Evolutionary conservation across 306 rosid species (phyloP).

Genomic region (Mimosa bimucronata): DNA sequence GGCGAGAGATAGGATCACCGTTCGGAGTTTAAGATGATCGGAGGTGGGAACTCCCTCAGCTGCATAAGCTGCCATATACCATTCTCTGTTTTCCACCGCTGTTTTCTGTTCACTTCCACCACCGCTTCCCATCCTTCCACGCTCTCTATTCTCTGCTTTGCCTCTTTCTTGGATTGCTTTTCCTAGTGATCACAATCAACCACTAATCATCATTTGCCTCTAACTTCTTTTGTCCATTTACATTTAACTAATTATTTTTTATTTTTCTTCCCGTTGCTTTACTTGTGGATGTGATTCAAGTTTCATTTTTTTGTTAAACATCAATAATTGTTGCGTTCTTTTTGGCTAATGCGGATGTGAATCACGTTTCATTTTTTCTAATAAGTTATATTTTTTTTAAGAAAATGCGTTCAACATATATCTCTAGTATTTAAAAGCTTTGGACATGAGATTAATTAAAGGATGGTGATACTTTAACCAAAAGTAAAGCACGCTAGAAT

Average conservation of each 20-base stretch:
- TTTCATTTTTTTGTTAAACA: too few relatives aligned
- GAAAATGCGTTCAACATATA: background rate
- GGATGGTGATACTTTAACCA: background rate
- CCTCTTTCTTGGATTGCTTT: background rate
- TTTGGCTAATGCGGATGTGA: background rate
- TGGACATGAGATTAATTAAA: too few relatives aligned
- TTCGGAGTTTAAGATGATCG: conserved; percentile 58
- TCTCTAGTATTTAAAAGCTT: background rate
- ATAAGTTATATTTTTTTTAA: too few relatives aligned
- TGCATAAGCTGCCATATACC: conserved; percentile 59
- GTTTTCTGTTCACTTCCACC: background rate
- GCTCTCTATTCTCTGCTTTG: background rate
- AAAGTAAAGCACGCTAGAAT: background rate
- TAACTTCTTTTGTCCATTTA: background rate
- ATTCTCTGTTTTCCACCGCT: conserved; percentile 52
- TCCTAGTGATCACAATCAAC: background rate
- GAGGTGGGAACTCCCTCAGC: conserved; percentile 58
- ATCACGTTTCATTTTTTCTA: background rate
- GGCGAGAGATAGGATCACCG: conserved; percentile 28
- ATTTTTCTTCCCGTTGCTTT: background rate
- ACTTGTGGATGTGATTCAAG: background rate
- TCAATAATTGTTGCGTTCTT: background rate
- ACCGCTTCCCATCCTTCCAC: conserved; percentile 17
- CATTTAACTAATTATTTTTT: background rate
- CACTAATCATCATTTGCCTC: background rate